These are phyloP conservation scores for Xerocomellus dryophilus DNA, from an alignment of 768 basidiomycete species.

Conservation along the genomic window DNA sequence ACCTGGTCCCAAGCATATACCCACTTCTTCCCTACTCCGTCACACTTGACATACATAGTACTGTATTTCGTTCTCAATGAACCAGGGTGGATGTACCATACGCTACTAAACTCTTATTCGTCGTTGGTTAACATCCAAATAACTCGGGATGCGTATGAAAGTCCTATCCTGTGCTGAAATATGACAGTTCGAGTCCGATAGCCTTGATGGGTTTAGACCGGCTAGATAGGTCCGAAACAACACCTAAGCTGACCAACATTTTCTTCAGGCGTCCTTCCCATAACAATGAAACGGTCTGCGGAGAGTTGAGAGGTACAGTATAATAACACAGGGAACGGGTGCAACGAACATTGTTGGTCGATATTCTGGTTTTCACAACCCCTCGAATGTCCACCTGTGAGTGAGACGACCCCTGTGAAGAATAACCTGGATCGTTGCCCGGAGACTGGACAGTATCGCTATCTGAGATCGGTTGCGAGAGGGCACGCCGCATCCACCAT, in stretches of 20 bases:
- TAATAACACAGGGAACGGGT: background rate
- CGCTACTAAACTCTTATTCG: conserved; percentile 16
- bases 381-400: conserved; percentile 52
- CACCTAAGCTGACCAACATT: conserved; percentile 84
- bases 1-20: conserved; percentile 23
- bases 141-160: background rate
- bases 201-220: conserved; percentile 84
- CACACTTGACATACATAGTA: conserved; percentile 17
- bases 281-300: conserved; percentile 81
- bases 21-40: conserved; percentile 17
- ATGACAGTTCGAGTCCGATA: conserved; percentile 89
- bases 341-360: conserved; percentile 77
- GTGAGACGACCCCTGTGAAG: conserved; percentile 6
- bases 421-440: conserved; percentile 4
- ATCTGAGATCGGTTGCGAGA: conserved; percentile 26
- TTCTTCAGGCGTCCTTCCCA: conserved; percentile 94
- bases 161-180: conserved; percentile 66
- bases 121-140: background rate
- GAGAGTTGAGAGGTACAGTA: background rate
- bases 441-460: conserved; percentile 1
- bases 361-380: conserved; percentile 86
- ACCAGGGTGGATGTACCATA: conserved; percentile 22
- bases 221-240: conserved; percentile 86
- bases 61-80: conserved; percentile 18
- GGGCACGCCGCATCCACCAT: conserved; percentile 83